Evolutionary conservation across 169 alveolate genomes (phyloP), one percentile per base, ranked within the genome.

Genomic region (Cyclospora cayetanensis): DNA sequence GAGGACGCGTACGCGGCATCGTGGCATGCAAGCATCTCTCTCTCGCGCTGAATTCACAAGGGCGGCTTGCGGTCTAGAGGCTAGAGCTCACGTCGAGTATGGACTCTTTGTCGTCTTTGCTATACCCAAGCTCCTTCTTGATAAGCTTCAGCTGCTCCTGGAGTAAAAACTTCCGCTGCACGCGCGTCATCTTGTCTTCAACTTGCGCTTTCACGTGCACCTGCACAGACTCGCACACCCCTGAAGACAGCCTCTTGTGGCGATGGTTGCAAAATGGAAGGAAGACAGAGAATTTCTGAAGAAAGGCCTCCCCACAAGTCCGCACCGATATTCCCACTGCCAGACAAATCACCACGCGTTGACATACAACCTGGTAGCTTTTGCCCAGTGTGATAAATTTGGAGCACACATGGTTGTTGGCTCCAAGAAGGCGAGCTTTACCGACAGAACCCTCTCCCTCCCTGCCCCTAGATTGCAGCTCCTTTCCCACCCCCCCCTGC

Each of bases 41-140:
- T n/a, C n/a, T n/a, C n/a, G n/a, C n/a, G n/a, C n/a, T n/a, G 55
- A 15, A 7, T 46, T 7, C 55, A 46, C 55, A 46, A 46, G 55
- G 7, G 42, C 77, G 7, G 22, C 12, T n/a, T 65, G 31, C 46
- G 77, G 77, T 4, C 31, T 65, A 65, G 77, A 22, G 77, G 25
- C 31, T 65, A 65, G 77, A 2, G 52, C 25, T 83, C 43, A 68
- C 92, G 68, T 93, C 96, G 55, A 84, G 92, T 34, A 95, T 91
- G 46, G 95, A 93, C 70, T 82, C 94, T 91, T 94, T 96, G 94
- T 97, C 97, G 52, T 96, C 98, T 22, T 90, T 76, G 53, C 94
- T 96, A 29, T 94, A 42, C n/a, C 97, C 97, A n/a, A 95, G 95
- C 83, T 96, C 98, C 46, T 92, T 79, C 89, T 96, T 96, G 50